Conservation (phyloP, 192 early-diverging fungal species). For the Gaertneriomyces semiglobifer region DNA sequence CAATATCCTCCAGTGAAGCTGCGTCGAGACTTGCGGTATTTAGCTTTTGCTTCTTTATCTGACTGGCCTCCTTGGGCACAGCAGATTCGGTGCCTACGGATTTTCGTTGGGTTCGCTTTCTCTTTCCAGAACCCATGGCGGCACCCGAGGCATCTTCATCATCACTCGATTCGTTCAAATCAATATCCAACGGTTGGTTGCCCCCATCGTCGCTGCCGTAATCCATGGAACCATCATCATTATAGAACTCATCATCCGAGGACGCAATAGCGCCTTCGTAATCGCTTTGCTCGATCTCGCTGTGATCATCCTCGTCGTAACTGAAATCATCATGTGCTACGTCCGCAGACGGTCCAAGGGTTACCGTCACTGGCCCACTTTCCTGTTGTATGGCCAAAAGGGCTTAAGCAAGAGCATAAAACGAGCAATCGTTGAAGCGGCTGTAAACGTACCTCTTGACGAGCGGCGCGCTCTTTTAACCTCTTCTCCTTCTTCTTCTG, state of each 20-base stretch:
- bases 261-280: too few relatives aligned
- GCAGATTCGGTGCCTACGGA: not conserved
- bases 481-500: constrained; percentile 55
- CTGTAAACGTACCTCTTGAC: constrained; percentile 27
- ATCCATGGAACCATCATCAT: constrained; percentile 17
- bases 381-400: constrained; percentile 14
- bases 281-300: constrained; percentile 4
- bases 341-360: not conserved
- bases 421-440: too few relatives aligned
- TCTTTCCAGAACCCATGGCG: not conserved
- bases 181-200: constrained; percentile 19
- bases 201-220: constrained; percentile 26
- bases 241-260: constrained; percentile 16
- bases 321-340: not conserved
- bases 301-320: not conserved
- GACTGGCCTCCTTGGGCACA: not conserved
- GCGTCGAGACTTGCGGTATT: constrained; percentile 7
- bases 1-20: constrained; percentile 27
- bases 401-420: too few relatives aligned
- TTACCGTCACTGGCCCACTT: constrained; percentile 6
- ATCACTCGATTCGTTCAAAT: constrained; percentile 36
- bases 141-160: constrained; percentile 25
- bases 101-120: constrained; percentile 1
- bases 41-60: constrained; percentile 17
- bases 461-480: constrained; percentile 29